These are phyloP conservation scores for Beta vulgaris DNA, from an alignment of 148 eudicot species.

Conservation along the genomic window DNA sequence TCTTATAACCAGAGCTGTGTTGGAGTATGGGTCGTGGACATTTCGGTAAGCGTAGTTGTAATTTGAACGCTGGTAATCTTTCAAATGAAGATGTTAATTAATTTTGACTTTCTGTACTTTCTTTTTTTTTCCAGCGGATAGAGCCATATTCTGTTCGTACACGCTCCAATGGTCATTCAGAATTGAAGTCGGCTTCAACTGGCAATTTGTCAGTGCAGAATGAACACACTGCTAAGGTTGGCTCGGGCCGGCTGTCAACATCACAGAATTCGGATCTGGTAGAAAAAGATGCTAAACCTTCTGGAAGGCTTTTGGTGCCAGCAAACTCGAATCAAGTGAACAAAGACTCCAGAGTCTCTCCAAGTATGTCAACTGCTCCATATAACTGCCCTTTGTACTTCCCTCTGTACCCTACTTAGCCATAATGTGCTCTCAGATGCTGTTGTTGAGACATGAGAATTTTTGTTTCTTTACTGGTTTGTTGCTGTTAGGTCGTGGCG, in stretches of 20 bases:
- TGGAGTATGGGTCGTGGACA: slow-evolving; percentile 98
- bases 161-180: slow-evolving; percentile 55
- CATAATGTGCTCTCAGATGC: not conserved
- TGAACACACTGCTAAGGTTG: slow-evolving; percentile 58
- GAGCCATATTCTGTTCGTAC: slow-evolving; percentile 72
- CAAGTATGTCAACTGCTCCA: slow-evolving; percentile 47
- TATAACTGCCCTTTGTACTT: slow-evolving; percentile 2
- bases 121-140: slow-evolving; percentile 50
- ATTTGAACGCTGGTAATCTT: no score
- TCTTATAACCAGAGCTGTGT: slow-evolving; percentile 97
- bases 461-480: slow-evolving; percentile 15
- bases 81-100: no score
- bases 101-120: slow-evolving; percentile 17
- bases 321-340: slow-evolving; percentile 51
- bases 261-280: slow-evolving; percentile 63
- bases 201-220: slow-evolving; percentile 43
- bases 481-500: slow-evolving; percentile 50
- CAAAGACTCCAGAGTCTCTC: slow-evolving; percentile 61
- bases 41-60: slow-evolving; percentile 52
- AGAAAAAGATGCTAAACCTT: slow-evolving; percentile 60
- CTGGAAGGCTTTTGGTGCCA: slow-evolving; percentile 54
- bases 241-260: slow-evolving; percentile 62
- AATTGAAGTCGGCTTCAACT: slow-evolving; percentile 50
- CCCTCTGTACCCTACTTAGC: not conserved
- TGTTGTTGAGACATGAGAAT: slow-evolving; percentile 2